These are phyloP conservation scores for Arthrobotrys sphaeroides DNA, from an alignment of 2,329 filamentous ascomycete species.

Conservation along the genomic window DNA sequence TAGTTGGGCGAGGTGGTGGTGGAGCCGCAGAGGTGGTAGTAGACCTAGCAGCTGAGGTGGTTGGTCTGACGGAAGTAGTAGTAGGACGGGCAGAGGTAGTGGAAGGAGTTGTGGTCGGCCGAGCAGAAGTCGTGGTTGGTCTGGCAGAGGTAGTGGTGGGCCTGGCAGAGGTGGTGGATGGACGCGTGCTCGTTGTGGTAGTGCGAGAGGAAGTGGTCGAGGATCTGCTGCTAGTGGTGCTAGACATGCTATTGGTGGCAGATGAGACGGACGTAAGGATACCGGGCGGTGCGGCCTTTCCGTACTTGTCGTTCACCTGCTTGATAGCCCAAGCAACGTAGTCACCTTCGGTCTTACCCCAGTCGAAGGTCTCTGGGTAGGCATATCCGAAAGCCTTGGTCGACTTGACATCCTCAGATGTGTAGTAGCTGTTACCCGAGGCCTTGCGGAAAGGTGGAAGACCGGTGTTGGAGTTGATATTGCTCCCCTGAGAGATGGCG, in stretches of 20 bases:
- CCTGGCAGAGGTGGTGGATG: not conserved
- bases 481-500: constrained; percentile 8
- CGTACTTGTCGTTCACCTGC: constrained; percentile 35
- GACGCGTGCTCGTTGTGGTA: constrained; percentile 1
- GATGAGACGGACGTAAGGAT: constrained; percentile 47
- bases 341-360: constrained; percentile 13
- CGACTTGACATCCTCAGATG: constrained; percentile 46
- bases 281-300: constrained; percentile 28
- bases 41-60: not conserved
- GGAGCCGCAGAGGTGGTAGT: not conserved
- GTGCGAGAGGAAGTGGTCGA: constrained; percentile 1
- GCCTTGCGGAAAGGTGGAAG: constrained; percentile 56
- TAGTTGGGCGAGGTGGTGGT: not conserved
- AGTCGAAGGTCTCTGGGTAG: constrained; percentile 72
- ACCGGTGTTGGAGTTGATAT: constrained; percentile 52
- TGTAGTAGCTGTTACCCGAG: constrained; percentile 50
- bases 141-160: constrained; percentile 3
- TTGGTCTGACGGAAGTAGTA: not conserved
- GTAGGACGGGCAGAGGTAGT: not conserved
- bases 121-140: not conserved
- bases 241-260: constrained; percentile 43
- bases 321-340: constrained; percentile 28
- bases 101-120: not conserved
- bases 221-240: constrained; percentile 18
- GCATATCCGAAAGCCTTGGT: constrained; percentile 75